phyloP scores from a whole-genome alignment of 2,329 filamentous ascomycete genomes.

The Sclerotiophoma versabilis region DNA sequence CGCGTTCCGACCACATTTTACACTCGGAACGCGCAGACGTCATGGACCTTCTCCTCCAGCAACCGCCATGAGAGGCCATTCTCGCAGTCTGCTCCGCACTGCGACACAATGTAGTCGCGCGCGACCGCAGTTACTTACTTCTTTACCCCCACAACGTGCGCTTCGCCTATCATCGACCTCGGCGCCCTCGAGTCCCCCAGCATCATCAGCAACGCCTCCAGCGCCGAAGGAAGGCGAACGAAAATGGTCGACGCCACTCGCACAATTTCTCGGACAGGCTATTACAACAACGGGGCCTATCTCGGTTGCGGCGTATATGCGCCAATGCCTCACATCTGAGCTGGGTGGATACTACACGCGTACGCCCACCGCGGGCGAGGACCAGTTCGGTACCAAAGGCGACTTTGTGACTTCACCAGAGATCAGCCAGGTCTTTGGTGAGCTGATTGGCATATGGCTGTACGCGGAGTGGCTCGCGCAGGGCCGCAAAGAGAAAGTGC shows the following conservation, averaged over 20 bases:
- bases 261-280: slow-evolving; percentile 83
- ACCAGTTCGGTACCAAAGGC: slow-evolving; percentile 91
- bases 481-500: slow-evolving; percentile 75
- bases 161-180: slow-evolving; percentile 49
- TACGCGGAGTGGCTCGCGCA: slow-evolving; percentile 97
- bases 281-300: slow-evolving; percentile 90
- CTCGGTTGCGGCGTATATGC: slow-evolving; percentile 94
- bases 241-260: slow-evolving; percentile 91
- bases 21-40: slow-evolving; percentile 34
- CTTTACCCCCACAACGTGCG: slow-evolving; percentile 20
- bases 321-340: slow-evolving; percentile 93
- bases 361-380: slow-evolving; percentile 68
- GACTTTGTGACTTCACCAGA: slow-evolving; percentile 98
- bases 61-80: slow-evolving; percentile 40
- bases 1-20: slow-evolving; percentile 39
- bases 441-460: slow-evolving; percentile 92
- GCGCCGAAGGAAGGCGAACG: slow-evolving; percentile 43
- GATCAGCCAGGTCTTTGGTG: slow-evolving; percentile 96
- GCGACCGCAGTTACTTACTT: slow-evolving; percentile 11
- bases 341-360: slow-evolving; percentile 93
- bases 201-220: slow-evolving; percentile 22
- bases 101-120: slow-evolving; percentile 28
- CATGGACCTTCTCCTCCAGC: slow-evolving; percentile 40
- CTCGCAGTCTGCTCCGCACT: slow-evolving; percentile 36
- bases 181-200: slow-evolving; percentile 21